These are phyloP conservation scores for Pseudogymnoascus sp. DNA, from an alignment of 2,329 filamentous ascomycete species.

Conservation along the genomic window DNA sequence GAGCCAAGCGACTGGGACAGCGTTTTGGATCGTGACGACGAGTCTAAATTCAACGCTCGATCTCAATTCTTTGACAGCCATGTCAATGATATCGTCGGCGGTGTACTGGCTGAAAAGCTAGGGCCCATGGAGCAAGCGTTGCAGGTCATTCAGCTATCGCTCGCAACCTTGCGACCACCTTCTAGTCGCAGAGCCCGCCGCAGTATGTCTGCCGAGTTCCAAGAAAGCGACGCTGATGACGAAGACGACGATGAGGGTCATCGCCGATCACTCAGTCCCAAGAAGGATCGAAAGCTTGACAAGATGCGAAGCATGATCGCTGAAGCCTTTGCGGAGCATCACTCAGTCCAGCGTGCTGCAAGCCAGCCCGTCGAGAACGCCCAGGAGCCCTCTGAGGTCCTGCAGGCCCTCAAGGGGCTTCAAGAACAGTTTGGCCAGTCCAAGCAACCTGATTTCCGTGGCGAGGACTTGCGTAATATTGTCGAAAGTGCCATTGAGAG, in stretches of 20 bases:
- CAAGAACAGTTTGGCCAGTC: conserved; percentile 45
- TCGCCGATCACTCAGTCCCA: conserved; percentile 68
- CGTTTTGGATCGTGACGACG: conserved; percentile 72
- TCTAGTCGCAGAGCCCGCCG: conserved; percentile 53
- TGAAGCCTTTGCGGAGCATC: conserved; percentile 62
- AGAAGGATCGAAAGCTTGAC: conserved; percentile 70
- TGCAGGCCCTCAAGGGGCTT: conserved; percentile 61
- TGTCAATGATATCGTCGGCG: conserved; percentile 78
- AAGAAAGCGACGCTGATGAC: conserved; percentile 87
- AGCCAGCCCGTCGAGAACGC: conserved; percentile 20
- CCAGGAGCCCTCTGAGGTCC: conserved; percentile 40
- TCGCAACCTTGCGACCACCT: conserved; percentile 50
- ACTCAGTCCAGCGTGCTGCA: conserved; percentile 29
- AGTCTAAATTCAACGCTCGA: conserved; percentile 72
- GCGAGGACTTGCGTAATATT: conserved; percentile 51
- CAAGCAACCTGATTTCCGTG: conserved; percentile 38
- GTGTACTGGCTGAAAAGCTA: conserved; percentile 66
- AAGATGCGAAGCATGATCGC: conserved; percentile 68
- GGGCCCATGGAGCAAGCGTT: conserved; percentile 76
- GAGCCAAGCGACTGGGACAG: conserved; percentile 89
- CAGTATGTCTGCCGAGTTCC: conserved; percentile 61
- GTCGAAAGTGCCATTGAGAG: conserved; percentile 56
- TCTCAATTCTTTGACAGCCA: conserved; percentile 86
- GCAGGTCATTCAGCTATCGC: conserved; percentile 62
- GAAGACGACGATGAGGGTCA: conserved; percentile 65